phyloP scores from a whole-genome alignment of 208 protist genomes.

The Tritrichomonas foetus region DNA sequence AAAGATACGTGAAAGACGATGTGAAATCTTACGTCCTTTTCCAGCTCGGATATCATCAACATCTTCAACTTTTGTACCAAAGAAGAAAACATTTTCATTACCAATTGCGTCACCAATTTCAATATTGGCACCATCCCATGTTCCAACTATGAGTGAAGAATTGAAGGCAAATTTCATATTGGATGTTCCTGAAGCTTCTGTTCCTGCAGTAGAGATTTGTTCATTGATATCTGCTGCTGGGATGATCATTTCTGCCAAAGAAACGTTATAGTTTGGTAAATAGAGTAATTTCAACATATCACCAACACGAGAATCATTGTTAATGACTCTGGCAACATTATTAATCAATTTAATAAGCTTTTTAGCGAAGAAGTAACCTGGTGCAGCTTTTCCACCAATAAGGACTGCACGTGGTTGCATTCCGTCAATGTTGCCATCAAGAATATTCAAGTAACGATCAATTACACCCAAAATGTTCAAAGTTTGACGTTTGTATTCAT shows the following conservation, averaged over 20 bases:
- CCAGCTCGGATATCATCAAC: slow-evolving; percentile 44
- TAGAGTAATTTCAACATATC: slow-evolving; percentile 71
- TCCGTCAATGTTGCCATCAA: slow-evolving; percentile 45
- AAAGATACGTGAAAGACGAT: neutral
- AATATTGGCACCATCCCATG: slow-evolving; percentile 75
- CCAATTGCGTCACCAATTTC: slow-evolving; percentile 72
- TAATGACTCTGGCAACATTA: slow-evolving; percentile 68
- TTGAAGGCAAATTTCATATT: slow-evolving; percentile 80
- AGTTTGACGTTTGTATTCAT: slow-evolving; percentile 80
- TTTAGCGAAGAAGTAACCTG: slow-evolving; percentile 73
- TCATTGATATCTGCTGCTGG: slow-evolving; percentile 71
- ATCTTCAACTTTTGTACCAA: slow-evolving; percentile 60
- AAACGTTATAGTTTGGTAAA: slow-evolving; percentile 75
- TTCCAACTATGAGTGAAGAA: slow-evolving; percentile 71
- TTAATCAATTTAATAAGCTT: slow-evolving; percentile 75
- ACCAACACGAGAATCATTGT: slow-evolving; percentile 62
- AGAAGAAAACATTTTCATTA: slow-evolving; percentile 71
- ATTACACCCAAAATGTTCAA: slow-evolving; percentile 70
- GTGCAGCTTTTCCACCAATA: slow-evolving; percentile 74
- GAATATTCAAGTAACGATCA: slow-evolving; percentile 62
- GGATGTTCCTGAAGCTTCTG: slow-evolving; percentile 73
- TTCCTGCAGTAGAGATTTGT: slow-evolving; percentile 76
- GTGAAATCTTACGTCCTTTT: neutral
- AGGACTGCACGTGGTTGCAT: slow-evolving; percentile 48
- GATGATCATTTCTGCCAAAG: slow-evolving; percentile 72